These are phyloP conservation scores for Metschnikowia vanudenii DNA, from an alignment of 805 yeast genomes.

Conservation along the genomic window DNA sequence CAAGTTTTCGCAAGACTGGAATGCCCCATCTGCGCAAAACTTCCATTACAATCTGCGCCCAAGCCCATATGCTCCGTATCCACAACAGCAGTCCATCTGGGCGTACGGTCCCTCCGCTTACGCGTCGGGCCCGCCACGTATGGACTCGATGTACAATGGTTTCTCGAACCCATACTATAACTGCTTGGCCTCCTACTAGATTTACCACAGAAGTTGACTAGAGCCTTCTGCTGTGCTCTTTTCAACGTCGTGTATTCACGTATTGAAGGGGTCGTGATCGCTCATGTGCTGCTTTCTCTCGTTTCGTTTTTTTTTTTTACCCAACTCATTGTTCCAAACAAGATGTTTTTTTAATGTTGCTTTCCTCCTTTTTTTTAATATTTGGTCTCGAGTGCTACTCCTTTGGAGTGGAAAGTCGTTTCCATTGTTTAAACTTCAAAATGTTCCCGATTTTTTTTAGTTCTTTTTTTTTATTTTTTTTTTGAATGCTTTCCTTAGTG, in stretches of 20 bases:
- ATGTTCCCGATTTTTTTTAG: neutral
- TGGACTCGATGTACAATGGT: constrained; percentile 20
- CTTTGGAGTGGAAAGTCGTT: neutral
- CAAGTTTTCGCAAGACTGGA: constrained; percentile 22
- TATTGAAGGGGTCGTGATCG: too few relatives aligned
- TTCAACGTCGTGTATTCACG: neutral
- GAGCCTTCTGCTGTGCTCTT: neutral
- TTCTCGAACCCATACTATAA: constrained; percentile 39
- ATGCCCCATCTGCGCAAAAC: neutral
- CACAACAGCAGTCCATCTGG: constrained; percentile 26
- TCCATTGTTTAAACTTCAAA: neutral
- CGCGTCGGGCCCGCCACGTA: constrained; percentile 18
- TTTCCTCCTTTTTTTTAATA: too few relatives aligned
- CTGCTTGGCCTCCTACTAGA: constrained; percentile 21
- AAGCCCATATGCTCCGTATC: constrained; percentile 2
- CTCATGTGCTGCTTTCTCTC: too few relatives aligned
- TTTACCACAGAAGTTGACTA: neutral
- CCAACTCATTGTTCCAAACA: too few relatives aligned
- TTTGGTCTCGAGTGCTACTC: neutral
- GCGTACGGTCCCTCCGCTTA: constrained; percentile 20
- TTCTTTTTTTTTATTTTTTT: neutral
- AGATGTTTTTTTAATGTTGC: too few relatives aligned
- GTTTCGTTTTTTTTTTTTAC: too few relatives aligned
- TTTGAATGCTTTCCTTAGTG: neutral
- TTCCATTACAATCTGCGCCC: constrained; percentile 6